Evolutionary conservation across 495 filamentous ascomycete species (phyloP), one percentile per base, ranked within the genome.

Genomic region (Aspergillus heteromorphus): DNA sequence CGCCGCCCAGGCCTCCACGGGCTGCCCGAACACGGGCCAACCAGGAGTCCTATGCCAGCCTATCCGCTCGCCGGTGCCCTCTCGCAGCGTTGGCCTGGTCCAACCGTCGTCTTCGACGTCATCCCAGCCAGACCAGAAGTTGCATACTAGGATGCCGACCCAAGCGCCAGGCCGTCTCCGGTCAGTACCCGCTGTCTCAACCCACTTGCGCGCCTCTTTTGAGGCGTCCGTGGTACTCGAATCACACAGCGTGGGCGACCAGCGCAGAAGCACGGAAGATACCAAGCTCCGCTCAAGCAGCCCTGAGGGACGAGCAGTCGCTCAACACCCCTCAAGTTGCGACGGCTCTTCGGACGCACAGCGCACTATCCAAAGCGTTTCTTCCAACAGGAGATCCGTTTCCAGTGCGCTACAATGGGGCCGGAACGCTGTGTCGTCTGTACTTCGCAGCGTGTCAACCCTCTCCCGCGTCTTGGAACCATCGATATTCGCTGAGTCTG

Each of bases 401-500:
- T 27, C 23, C 3, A 27, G 23, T 7, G 23, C 23, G 7, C 23
- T 27, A 7, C 23, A 27, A 27, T 27, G 23, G 23, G 7, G 23
- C 40, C 0, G 17, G 21, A n/a, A 16, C 23, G 48, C 45, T 23
- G 21, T 45, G 23, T 21, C 36, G n/a, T 36, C 25, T 9, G 31
- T 52, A 8, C 21, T 41, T 9, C 19, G 21, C 2, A 54, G 8
- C 5, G 27, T 48, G 6, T 21, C 7, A 25, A 25, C 38, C 1
- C 14, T 59, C 19, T 49, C 47, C 1, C 41, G 23, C 3, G 38
- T 57, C 29, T 57, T 51, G 56, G 53, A 53, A 48, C 14, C 23
- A 23, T 48, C 49, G 7, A 51, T 45, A 40, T 45, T 51, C 1
- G n/a, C 49, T 5, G 41, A 38, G 13, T 62, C 63, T 9, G 56